Base-by-base conservation (phyloP, 139 green algal genomes). In the Coelastrella sp. region DNA sequence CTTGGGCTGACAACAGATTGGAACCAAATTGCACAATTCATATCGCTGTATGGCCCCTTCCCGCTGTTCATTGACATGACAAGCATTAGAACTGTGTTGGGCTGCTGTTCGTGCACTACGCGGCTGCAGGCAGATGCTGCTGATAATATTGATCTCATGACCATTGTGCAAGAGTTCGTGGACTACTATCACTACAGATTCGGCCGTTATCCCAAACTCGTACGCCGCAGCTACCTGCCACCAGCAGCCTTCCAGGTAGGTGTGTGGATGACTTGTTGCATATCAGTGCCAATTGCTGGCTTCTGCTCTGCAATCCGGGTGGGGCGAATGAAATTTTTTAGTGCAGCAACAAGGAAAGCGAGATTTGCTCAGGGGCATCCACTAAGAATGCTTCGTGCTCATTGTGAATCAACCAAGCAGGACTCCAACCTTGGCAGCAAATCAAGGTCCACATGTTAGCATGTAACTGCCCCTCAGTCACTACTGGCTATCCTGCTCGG, bases 91-190 rank as follows among this genome's bases (percentile, higher is more conserved):
- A 8, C 25, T 49, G 49, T 58, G 35, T 5, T 49, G 22, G 15
- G 73, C 58, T 89, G 84, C 25, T 80, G 8, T 8, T 56, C 7
- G 7, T 87, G 60, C 11, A 24, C n/a, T 84, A 12, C 80, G 22
- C 19, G 4, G 4, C 19, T 57, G 68, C 79, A 94, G 88, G 57
- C 91, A 6, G 91, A 95, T 78, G 89, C 90, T 56, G 92, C 92
- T 66, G 91, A 95, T 66, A 95, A 95, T 63, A 78, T 95, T 4
- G 86, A 92, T 70, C 66, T 95, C 56, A 78, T 82, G 65, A 91
- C 74, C 6, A 93, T 95, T 65, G 25, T 95, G 11, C 87, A 90
- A 65, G 93, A 94, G 65, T 94, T 87, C 35, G 93, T 94, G 65
- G 84, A 91, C 8, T 89, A 83, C 49, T 93, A 93, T 72, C 86